Evolutionary conservation across 495 filamentous ascomycete species (phyloP).

Genomic region (Penicillium robsamsonii): DNA sequence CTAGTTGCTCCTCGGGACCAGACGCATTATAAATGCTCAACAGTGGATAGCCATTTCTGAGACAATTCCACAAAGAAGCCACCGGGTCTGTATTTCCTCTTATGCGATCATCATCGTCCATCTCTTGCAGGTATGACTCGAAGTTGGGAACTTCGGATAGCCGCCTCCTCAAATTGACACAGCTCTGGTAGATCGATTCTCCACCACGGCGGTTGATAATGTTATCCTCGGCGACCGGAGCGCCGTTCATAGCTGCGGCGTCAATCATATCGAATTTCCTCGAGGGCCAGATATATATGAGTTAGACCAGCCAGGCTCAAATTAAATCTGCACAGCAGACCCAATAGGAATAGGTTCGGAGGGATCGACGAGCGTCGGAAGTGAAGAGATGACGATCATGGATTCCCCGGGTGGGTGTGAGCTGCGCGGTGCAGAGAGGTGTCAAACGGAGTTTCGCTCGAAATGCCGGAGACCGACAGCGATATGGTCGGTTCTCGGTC

Average conservation of each 20-base stretch:
- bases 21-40: constrained; percentile 86
- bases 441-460: constrained; percentile 5
- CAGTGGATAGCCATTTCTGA: constrained; percentile 80
- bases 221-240: constrained; percentile 72
- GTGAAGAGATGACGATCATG: constrained; percentile 35
- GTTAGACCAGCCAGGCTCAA: constrained; percentile 34
- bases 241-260: constrained; percentile 43
- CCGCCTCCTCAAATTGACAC: constrained; percentile 75
- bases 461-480: background rate
- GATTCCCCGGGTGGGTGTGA: constrained; percentile 60
- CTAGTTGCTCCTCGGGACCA: constrained; percentile 59
- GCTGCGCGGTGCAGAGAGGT: constrained; percentile 70
- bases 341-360: constrained; percentile 17
- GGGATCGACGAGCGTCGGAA: constrained; percentile 32
- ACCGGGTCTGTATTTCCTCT: constrained; percentile 76
- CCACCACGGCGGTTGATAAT: constrained; percentile 95
- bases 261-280: constrained; percentile 39
- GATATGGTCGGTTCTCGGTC: background rate
- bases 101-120: constrained; percentile 58
- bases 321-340: constrained; percentile 45
- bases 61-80: constrained; percentile 82
- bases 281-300: constrained; percentile 19
- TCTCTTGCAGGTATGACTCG: constrained; percentile 62
- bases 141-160: constrained; percentile 82
- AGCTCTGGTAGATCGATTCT: constrained; percentile 93